Percentiles rank a stretch among this genome's conserved stretches.
Conservation (phyloP, 805 yeast genomes). For the Yarrowia yakushimensis region DNA sequence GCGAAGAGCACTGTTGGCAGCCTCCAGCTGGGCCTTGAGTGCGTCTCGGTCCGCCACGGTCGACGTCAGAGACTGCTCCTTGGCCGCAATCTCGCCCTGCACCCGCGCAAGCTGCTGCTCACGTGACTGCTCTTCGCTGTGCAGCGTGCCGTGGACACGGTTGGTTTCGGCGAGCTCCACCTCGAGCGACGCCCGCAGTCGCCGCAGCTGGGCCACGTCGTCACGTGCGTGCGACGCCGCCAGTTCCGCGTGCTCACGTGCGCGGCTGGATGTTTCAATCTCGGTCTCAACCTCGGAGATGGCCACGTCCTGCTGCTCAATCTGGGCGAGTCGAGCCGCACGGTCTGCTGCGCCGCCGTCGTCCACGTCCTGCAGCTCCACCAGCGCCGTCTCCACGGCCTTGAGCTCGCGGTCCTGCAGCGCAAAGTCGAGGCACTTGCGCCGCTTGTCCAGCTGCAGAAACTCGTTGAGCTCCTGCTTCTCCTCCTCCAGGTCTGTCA, state of each 20-base stretch:
- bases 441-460: slow-evolving; percentile 62
- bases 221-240: neutral
- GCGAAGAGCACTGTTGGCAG: neutral
- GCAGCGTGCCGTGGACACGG: neutral
- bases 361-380: slow-evolving; percentile 51
- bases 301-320: slow-evolving; percentile 37
- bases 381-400: slow-evolving; percentile 58
- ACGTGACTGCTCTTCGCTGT: slow-evolving; percentile 15
- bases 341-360: slow-evolving; percentile 37
- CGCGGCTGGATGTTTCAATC: neutral
- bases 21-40: neutral
- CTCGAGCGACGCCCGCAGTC: neutral
- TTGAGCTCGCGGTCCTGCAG: slow-evolving; percentile 72
- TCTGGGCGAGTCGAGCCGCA: slow-evolving; percentile 41
- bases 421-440: slow-evolving; percentile 70
- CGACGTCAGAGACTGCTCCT: slow-evolving; percentile 20
- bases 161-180: slow-evolving; percentile 10
- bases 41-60: neutral
- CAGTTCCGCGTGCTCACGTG: slow-evolving; percentile 29
- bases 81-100: slow-evolving; percentile 19
- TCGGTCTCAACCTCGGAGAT: slow-evolving; percentile 29
- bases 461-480: slow-evolving; percentile 67
- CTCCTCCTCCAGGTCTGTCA: slow-evolving; percentile 77
- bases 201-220: slow-evolving; percentile 1
- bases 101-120: slow-evolving; percentile 42